phyloP scores from a whole-genome alignment of 768 basidiomycete genomes.

The Mycena haematopus region DNA sequence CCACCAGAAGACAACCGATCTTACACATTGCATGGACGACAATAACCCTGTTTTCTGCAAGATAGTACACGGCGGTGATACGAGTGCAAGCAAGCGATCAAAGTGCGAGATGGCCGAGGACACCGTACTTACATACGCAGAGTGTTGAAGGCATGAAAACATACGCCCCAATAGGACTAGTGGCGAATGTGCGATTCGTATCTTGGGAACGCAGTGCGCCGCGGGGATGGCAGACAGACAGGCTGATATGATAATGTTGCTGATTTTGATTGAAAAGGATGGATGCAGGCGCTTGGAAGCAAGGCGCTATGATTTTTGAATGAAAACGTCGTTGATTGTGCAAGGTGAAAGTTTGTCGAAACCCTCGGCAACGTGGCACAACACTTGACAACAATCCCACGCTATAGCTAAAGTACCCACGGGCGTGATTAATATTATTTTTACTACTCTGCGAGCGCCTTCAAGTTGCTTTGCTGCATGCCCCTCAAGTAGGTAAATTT shows the following conservation, averaged over 20 bases:
- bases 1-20: conserved; percentile 8
- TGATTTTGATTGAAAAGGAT: not conserved
- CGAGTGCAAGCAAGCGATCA: conserved; percentile 7
- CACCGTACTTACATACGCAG: not conserved
- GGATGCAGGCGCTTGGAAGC: too few species aligned
- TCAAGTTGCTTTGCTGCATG: too few species aligned
- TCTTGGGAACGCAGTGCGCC: not conserved
- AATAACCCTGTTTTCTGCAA: not conserved
- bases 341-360: too few species aligned
- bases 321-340: too few species aligned
- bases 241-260: not conserved
- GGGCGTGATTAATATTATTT: too few species aligned
- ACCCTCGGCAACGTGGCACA: too few species aligned
- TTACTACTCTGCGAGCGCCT: too few species aligned
- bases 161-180: not conserved
- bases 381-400: too few species aligned
- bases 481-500: too few species aligned
- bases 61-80: conserved; percentile 14
- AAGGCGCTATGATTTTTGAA: too few species aligned
- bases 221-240: not conserved
- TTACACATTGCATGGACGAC: conserved; percentile 4
- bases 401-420: too few species aligned
- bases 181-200: not conserved
- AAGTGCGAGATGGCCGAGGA: not conserved
- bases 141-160: conserved; percentile 2